Conservation (phyloP, 805 yeast genomes). For the Zygosaccharomyces rouxii region DNA sequence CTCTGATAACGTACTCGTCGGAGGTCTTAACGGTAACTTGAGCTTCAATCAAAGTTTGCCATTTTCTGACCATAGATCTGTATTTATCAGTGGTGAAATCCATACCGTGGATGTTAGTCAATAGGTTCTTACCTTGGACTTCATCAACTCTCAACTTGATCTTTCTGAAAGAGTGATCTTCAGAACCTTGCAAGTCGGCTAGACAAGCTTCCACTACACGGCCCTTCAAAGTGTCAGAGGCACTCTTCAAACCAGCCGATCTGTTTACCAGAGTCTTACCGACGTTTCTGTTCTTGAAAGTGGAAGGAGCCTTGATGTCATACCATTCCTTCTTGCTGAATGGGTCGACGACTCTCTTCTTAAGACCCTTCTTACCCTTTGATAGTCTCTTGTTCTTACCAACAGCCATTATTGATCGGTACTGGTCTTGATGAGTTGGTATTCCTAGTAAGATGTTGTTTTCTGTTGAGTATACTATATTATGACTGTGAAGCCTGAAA, state of each 20-base stretch:
- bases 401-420: conserved; percentile 55
- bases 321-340: conserved; percentile 99
- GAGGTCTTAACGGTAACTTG: conserved; percentile 97
- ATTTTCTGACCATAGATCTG: conserved; percentile 96
- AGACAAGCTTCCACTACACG: conserved; percentile 93
- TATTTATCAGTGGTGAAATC: conserved; percentile 97
- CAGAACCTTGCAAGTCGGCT: conserved; percentile 98
- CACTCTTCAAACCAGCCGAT: conserved; percentile 96
- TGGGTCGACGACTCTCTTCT: conserved; percentile 99
- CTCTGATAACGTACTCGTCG: conserved; percentile 94
- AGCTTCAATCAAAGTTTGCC: conserved; percentile 98
- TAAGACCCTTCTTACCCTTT: conserved; percentile 94
- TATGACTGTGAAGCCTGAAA: conserved; percentile 3
- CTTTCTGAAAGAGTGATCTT: conserved; percentile 98
- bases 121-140: conserved; percentile 97
- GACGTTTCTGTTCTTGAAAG: conserved; percentile 96
- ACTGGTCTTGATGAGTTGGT: conserved; percentile 14
- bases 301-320: conserved; percentile 97
- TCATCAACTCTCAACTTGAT: conserved; percentile 97
- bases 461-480: not conserved
- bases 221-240: conserved; percentile 97
- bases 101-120: conserved; percentile 99
- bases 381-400: conserved; percentile 82
- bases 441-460: not conserved
- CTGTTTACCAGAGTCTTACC: conserved; percentile 99